Percentiles rank a stretch among this genome's conserved stretches.
These are phyloP conservation scores for Hibiscus mutabilis DNA, from an alignment of 345 rosid species.

Conservation along the genomic window DNA sequence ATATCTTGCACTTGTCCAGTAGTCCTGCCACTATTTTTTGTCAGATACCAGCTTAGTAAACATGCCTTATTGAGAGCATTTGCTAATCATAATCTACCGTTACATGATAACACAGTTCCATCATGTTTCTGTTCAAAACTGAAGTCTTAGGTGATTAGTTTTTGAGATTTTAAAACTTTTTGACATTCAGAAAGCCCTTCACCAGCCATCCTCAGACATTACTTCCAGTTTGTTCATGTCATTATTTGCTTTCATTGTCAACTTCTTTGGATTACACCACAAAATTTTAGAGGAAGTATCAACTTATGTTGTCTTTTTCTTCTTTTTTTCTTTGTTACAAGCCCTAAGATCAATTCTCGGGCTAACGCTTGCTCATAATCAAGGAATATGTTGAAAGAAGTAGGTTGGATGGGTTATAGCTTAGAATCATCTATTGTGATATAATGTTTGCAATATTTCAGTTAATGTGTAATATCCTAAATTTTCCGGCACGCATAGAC, in stretches of 20 bases:
- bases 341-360: not conserved
- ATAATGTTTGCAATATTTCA: not conserved
- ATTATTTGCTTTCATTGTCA: no score
- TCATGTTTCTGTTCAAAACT: not conserved
- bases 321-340: not conserved
- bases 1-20: not conserved
- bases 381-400: not conserved
- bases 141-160: not conserved
- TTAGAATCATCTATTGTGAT: not conserved
- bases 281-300: not conserved
- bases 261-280: not conserved
- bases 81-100: not conserved
- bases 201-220: not conserved
- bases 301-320: not conserved
- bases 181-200: not conserved
- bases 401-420: not conserved
- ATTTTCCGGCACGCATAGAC: not conserved
- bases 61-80: not conserved
- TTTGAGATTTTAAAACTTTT: not conserved
- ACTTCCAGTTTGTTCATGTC: not conserved
- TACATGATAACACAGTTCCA: not conserved
- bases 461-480: not conserved
- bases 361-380: not conserved
- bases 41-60: not conserved
- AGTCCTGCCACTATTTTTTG: not conserved